Base-by-base conservation (phyloP, 176 grass and related monocot species). In the Oryza rufipogon region DNA sequence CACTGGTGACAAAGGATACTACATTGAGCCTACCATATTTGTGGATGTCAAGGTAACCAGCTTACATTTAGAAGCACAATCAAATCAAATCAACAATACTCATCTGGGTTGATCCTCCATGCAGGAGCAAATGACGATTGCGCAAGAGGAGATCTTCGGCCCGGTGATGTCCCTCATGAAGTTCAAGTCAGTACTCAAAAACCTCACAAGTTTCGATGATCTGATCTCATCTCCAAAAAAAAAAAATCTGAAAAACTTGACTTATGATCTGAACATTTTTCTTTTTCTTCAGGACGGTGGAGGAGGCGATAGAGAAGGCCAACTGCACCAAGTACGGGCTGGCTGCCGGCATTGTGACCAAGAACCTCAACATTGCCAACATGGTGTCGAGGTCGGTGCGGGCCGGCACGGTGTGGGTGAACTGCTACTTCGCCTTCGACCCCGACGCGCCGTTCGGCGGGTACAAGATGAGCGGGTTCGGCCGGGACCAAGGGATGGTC, bases 151-250 rank as follows among this genome's bases (percentile, higher is more conserved):
- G 83, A 97, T 97, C 60, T 97, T 97, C 22, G 95, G 95, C 60
- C 95, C 95, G 2, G 95, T 97, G 32, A 97, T 97, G 92, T 89
- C 83, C 11, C 92, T 97, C 10, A 94, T 94, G 90, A 97, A 97
- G 80, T 94, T 97, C 77, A 91, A 86, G 94, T 94, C 78, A 10
- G 80, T 32, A 32, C 30, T 34, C 17, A 68, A 80, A 75, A 80
- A 23, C 30, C 30, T 32, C 30, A 32, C 30, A 32, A 32, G 30
- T 32, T 32, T 32, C 30, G 30, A 32, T 32, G 30, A 32, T 32
- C 30, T 32, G 30, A 32, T 32, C 30, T 32, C 30, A 32, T 32
- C 30, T 32, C 30, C 30, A 32, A 32, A 32, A 32, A 3, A 32
- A 32, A 32, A 32, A 32, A 32, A 32, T 32, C 30, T 32, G 30